Evolutionary conservation across 1,139 yeast genomes (phyloP), one percentile per base, ranked within the genome.

Genomic region (Scheffersomyces quercinus): DNA sequence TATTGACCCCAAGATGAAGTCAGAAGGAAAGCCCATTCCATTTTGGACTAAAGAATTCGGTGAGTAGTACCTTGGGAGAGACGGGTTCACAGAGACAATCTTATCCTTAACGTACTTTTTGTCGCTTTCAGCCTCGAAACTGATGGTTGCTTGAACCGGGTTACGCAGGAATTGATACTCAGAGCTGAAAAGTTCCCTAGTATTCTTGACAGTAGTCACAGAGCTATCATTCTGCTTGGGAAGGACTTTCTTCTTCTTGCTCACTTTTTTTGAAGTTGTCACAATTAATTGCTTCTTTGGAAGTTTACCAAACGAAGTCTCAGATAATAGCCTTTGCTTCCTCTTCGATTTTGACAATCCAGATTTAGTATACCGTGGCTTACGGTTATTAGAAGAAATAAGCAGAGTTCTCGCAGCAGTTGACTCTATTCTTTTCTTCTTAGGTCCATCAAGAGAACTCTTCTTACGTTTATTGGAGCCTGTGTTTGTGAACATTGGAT

Each of bases 51-150:
- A 48, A 3, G 12, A 12, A 5, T 11, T 15, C 14, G 13, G 5
- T 35, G 8, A 4, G 37, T 8, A n/a, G 20, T 28, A 29, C n/a
- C 24, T 20, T 11, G 20, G 14, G 34, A 28, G 33, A 30, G 28
- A 15, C 24, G 13, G 28, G 32, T 12, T 13, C 24, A 28, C 13
- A 14, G 20, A 7, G 28, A 26, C 14, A 29, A 11, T 15, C 13
- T 28, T 40, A 4, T 40, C 43, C 30, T 38, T 43, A 10, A 53
- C 49, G 35, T 48, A 62, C 14, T 44, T 51, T 4, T 49, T 52
- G 2, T 55, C 51, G 43, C 71, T 69, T 44, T 71, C 77, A 0
- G 66, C 74, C 52, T 74, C 79, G 43, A 68, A 56, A 0, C 54
- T 65, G 0, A 68, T 63, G 1, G 78, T 73, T 28, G 60, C 56